Evolutionary conservation across 1,139 yeast genomes (phyloP).

Genomic region (Arxiozyma bovina): DNA sequence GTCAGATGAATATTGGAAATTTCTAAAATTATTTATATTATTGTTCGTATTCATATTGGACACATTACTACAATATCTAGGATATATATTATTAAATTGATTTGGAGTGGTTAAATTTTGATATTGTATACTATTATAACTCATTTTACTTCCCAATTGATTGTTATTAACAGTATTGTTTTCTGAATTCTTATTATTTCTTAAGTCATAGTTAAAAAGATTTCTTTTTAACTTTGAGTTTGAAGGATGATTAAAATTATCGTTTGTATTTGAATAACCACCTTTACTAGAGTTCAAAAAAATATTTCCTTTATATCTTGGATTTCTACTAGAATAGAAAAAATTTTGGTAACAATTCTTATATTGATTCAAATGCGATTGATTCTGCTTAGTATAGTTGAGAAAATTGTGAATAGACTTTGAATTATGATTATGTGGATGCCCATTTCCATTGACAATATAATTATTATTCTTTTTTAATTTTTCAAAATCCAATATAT

Average conservation of each 20-base stretch:
- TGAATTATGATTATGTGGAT: not conserved
- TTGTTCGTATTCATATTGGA: not conserved
- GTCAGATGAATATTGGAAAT: not conserved
- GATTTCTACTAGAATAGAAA: conserved; percentile 1
- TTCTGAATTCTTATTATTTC: not conserved
- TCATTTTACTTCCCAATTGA: not conserved
- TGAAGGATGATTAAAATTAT: conserved; percentile 3
- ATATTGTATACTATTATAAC: too few relatives aligned
- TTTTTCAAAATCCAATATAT: conserved; percentile 22
- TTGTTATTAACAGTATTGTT: too few relatives aligned
- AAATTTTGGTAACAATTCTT: not conserved
- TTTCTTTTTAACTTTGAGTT: not conserved
- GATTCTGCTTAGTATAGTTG: not conserved
- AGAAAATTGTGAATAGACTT: not conserved
- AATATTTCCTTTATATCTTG: not conserved
- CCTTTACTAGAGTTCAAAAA: conserved; percentile 2
- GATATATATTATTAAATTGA: not conserved
- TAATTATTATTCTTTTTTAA: conserved; percentile 3
- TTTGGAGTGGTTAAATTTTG: not conserved
- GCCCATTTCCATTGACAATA: conserved; percentile 3
- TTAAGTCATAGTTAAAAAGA: not conserved
- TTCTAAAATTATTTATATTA: too few relatives aligned
- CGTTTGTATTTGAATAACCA: conserved; percentile 5
- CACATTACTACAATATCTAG: not conserved
- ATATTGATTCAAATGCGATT: not conserved